Conservation (phyloP, 345 rosid genomes). For the Citrus mangshanensis region DNA sequence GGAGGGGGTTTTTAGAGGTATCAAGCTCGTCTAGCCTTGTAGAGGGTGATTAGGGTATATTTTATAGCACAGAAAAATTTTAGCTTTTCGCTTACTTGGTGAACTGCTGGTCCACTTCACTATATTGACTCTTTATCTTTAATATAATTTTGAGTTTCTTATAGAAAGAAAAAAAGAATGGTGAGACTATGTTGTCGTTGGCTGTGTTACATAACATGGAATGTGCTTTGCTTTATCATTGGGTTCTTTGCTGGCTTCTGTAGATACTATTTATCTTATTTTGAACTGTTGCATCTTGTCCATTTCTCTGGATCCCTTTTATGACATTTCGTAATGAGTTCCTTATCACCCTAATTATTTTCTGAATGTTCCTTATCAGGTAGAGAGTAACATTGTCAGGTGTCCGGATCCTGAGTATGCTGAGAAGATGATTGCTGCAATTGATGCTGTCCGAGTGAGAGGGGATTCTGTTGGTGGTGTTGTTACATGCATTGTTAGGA, state of each 20-base stretch:
- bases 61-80: no score
- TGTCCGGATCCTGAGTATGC: slow-evolving; percentile 98
- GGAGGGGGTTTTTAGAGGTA: neutral
- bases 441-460: slow-evolving; percentile 75
- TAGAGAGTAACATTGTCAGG: slow-evolving; percentile 90
- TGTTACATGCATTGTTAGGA: slow-evolving; percentile 91
- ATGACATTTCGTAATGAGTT: neutral
- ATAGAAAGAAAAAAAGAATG: neutral
- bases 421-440: slow-evolving; percentile 93
- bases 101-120: neutral
- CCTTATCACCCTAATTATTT: slow-evolving; percentile 6
- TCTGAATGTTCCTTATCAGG: slow-evolving; percentile 38
- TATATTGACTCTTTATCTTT: no score
- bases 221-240: neutral
- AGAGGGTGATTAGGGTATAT: neutral
- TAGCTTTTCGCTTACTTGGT: no score
- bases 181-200: neutral
- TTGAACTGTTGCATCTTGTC: neutral
- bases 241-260: neutral
- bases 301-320: neutral
- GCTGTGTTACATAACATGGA: neutral
- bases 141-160: no score
- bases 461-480: slow-evolving; percentile 97
- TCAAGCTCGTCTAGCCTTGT: neutral
- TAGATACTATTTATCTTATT: neutral